Conservation (phyloP, 2,329 filamentous ascomycete species). For the Cladosporium sp. region DNA sequence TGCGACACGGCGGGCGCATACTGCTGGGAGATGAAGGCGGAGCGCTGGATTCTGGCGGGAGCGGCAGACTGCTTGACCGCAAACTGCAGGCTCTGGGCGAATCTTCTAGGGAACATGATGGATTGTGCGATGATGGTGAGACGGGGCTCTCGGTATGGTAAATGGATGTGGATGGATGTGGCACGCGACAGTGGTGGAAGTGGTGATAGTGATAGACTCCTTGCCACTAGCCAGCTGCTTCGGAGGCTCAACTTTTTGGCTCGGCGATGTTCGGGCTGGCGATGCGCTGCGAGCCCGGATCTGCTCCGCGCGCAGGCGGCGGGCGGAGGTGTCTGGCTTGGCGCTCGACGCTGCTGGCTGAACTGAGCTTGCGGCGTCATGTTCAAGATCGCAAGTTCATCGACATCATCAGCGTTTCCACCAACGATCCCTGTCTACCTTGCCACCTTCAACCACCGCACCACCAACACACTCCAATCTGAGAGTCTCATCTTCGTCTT, state of each 20-base stretch:
- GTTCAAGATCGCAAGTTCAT: neutral
- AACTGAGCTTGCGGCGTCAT: neutral
- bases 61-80: conserved; percentile 9
- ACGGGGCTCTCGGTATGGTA: neutral
- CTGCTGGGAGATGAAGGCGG: conserved; percentile 11
- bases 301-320: neutral
- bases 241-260: conserved; percentile 8
- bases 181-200: neutral
- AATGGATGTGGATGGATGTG: neutral
- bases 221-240: conserved; percentile 4
- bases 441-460: neutral
- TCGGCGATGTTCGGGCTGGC: conserved; percentile 5
- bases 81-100: conserved; percentile 9
- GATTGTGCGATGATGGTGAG: neutral
- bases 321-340: neutral
- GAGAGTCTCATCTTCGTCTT: neutral
- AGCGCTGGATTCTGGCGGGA: conserved; percentile 10
- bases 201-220: conserved; percentile 3
- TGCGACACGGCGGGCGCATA: conserved; percentile 25
- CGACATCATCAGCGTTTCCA: conserved; percentile 4
- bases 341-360: neutral
- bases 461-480: neutral
- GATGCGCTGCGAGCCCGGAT: neutral
- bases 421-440: neutral
- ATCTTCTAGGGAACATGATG: conserved; percentile 10